Evolutionary conservation across 2,329 filamentous ascomycete genomes (phyloP).

Genomic region (Microdochium bolleyi): DNA sequence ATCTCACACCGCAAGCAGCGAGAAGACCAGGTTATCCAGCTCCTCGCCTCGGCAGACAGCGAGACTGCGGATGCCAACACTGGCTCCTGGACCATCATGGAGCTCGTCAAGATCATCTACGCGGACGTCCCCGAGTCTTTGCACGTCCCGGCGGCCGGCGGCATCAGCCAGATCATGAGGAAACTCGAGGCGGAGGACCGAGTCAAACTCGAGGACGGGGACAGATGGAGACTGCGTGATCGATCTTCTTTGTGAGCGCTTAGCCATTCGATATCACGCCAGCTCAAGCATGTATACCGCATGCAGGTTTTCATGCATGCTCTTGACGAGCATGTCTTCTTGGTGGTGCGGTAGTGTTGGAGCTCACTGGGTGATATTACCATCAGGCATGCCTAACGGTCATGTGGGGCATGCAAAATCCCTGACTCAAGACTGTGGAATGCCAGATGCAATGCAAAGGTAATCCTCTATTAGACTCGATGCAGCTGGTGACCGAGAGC

Average conservation of each 20-base stretch:
- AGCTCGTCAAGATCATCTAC: slow-evolving; percentile 86
- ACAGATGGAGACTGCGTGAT: slow-evolving; percentile 34
- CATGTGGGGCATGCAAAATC: too few species aligned
- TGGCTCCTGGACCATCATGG: slow-evolving; percentile 59
- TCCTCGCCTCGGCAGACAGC: slow-evolving; percentile 36
- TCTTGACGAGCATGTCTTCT: too few species aligned
- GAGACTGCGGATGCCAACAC: slow-evolving; percentile 12
- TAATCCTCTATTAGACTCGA: too few species aligned
- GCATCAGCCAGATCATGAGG: slow-evolving; percentile 67
- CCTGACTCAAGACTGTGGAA: too few species aligned
- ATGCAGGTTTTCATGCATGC: too few species aligned
- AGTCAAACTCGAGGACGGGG: slow-evolving; percentile 34
- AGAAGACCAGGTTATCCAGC: slow-evolving; percentile 68
- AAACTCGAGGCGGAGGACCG: slow-evolving; percentile 73
- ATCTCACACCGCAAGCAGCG: slow-evolving; percentile 72
- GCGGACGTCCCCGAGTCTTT: slow-evolving; percentile 67
- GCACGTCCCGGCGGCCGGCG: slow-evolving; percentile 66
- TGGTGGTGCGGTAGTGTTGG: too few species aligned
- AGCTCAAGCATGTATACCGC: neutral
- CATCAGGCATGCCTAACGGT: too few species aligned
- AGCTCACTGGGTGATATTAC: too few species aligned
- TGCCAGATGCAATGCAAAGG: too few species aligned
- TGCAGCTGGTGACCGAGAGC: too few species aligned
- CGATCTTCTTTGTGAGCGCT: slow-evolving; percentile 29
- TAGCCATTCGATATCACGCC: neutral